Conservation (phyloP, 805 yeast genomes). For the Yarrowia osloensis region DNA sequence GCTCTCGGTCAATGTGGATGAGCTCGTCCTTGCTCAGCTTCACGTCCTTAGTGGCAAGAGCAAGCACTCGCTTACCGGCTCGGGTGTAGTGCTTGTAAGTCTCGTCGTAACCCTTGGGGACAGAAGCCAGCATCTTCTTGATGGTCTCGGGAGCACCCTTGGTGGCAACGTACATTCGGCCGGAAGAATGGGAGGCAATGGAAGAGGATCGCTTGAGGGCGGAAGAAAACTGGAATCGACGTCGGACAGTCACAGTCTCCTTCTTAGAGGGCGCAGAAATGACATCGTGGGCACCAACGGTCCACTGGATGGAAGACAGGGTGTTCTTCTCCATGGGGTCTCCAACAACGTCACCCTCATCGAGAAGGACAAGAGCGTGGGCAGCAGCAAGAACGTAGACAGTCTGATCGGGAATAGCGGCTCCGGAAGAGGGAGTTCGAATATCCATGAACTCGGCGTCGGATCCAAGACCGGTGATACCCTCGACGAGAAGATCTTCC, state of each 20-base stretch:
- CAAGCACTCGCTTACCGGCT: slow-evolving; percentile 94
- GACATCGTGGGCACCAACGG: slow-evolving; percentile 75
- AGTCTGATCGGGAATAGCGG: slow-evolving; percentile 70
- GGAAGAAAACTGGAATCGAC: slow-evolving; percentile 96
- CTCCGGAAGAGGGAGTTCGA: slow-evolving; percentile 54
- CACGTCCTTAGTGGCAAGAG: slow-evolving; percentile 82
- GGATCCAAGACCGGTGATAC: slow-evolving; percentile 74
- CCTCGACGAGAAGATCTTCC: slow-evolving; percentile 94
- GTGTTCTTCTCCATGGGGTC: slow-evolving; percentile 99
- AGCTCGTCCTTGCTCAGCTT: slow-evolving; percentile 53
- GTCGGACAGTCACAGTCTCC: slow-evolving; percentile 67
- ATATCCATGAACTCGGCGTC: slow-evolving; percentile 47
- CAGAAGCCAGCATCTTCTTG: slow-evolving; percentile 65
- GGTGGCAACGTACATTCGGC: slow-evolving; percentile 71
- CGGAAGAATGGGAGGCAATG: slow-evolving; percentile 57
- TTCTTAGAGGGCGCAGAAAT: slow-evolving; percentile 47
- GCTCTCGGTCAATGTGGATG: slow-evolving; percentile 67
- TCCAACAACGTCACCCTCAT: slow-evolving; percentile 97
- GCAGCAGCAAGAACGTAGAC: slow-evolving; percentile 85
- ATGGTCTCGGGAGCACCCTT: slow-evolving; percentile 99
- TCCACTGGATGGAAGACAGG: slow-evolving; percentile 83
- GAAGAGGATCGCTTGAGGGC: slow-evolving; percentile 94
- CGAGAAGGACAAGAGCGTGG: slow-evolving; percentile 90
- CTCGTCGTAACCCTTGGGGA: slow-evolving; percentile 81
- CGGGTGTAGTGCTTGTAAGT: slow-evolving; percentile 88